Evolutionary conservation across 257 asterid species (phyloP), one percentile per base, ranked within the genome.

Genomic region (Schizonepeta tenuifolia): DNA sequence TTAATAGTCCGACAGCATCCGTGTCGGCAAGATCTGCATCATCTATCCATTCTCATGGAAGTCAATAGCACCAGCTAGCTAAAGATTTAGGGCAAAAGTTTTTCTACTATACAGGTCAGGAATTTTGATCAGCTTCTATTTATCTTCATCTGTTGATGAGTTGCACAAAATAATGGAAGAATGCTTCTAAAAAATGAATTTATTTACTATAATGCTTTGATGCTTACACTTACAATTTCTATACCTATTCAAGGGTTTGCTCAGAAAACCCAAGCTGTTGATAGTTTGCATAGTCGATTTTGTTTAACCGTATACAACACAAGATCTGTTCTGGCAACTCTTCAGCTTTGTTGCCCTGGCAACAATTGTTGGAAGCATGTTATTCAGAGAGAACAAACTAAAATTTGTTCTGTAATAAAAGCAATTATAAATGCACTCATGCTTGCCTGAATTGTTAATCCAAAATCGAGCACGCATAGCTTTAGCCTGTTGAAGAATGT

Each of bases 381-480:
- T 53, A 68, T 67, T 76, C 53, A 44, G 60, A 55, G 38, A 26
- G 38, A 50, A 24, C 38, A 35, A 20, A 56, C 6, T 47, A 6
- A 55, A 67, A 1, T 12, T 53, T 57, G 18, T 28, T 75, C 58
- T 3, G 69, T 17, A 53, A 9, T 38, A 3, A 10, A 43, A 53
- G 6, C 14, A 13, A 20, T 57, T 41, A 31, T 31, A 31, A 4
- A 40, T 36, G 24, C 50, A 44, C 40, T 50, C 7, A 66, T 49
- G 70, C 85, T 88, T 79, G 77, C 97, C 96, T 92, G 96, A 75
- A 90, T 92, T 43, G 94, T 92, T 77, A 92, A 86, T 55, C 96
- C 98, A 57, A 90, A 84, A 80, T 92, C 96, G 85, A 92, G 68
- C 36, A 77, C 79, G 73, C 93, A 88, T n/a, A 78, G 79, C 90